Base-by-base conservation (phyloP, 768 basidiomycete species). In the Strobilomyces dryophilus region DNA sequence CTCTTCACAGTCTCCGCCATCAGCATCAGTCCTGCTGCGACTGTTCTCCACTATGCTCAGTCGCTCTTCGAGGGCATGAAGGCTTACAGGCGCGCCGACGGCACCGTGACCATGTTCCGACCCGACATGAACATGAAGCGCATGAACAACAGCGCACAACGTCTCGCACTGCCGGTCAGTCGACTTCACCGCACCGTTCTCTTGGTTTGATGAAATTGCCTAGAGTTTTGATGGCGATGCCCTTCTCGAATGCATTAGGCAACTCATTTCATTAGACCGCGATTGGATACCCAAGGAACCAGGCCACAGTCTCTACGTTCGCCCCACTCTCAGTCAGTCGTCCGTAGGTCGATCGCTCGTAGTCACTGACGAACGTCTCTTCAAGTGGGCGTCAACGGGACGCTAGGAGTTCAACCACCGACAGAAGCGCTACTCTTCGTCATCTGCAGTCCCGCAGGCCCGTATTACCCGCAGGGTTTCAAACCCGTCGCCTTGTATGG, bases 61-160 rank as follows among this genome's bases (percentile, higher is more conserved):
- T 81, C 87, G 43, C 76, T 87, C 43, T 95, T 98, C 65, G 95
- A 98, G 68, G 92, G 95, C 17, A 83, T 97, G 82, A 98, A 98
- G 68, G 95, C 95, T 1, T 98, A 95, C 73, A 78, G 85, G 45
- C 82, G 85, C 58, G 70, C 80, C 35, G 72, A 80, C 45, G 93
- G 87, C 34, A 83, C 79, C 26, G 82, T 94, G 20, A 82, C 87
- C 17, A 72, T 98, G 59, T 98, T 98, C 79, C 77, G 95, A 42
- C 95, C 95, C 3, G 92, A 97, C 71, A 91, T 92, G 90, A 97
- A 98, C 74, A 95, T 98, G 93, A 85, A 84, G 64, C 84, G 95
- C 26, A 94, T 98, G 93, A 92, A 92, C 73, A 79, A 59, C 43
- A 91, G 87, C 63, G 94, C 95, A 14, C 60, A 71, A 24, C 82